Base-by-base conservation (phyloP, 1,284 basidiomycete species). In the Golubevia sp. region DNA sequence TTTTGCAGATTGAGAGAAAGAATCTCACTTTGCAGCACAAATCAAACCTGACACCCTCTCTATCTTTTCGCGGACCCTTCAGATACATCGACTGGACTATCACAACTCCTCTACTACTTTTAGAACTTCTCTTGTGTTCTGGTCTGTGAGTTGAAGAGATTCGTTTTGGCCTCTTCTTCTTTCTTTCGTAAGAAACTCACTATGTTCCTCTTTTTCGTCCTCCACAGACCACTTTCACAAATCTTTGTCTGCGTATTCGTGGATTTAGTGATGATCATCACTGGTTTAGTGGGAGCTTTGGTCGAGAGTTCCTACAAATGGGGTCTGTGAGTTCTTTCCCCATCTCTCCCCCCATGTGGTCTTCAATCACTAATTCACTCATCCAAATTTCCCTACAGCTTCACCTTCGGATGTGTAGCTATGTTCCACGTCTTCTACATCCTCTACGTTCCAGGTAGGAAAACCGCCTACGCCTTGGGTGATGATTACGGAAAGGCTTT, bases 231-330 rank as follows among this genome's bases (percentile, higher is more conserved):
- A 13, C 83, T 88, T 13, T 86, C 86, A 48, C 86, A 87, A 71
- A 87, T 89, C 70, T 85, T 90, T 76, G 78, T 85, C 23, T 84
- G 86, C 25, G 76, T 88, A 69, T 90, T 89, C 84, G 87, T 89
- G 76, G 85, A 86, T 66, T 23, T 75, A 20, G 67, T 76, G 52
- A 78, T 81, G 74, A 87, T 89, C 69, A 80, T 88, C 68, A 85
- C 83, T 34, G 88, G 88, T 51, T 85, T 90, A 15, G 82, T 88
- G 49, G 88, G 87, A 27, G 85, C 86, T 0, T 85, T 89, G 56
- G 86, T 88, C 53, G 73, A 71, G 7, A 86, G 85, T 25, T 75
- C 74, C 27, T 89, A 89, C 86, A 89, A 89, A 76, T 86, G 86
- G 86, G 79, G 80, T 30, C 73, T 71, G 68, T 79, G 54, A 50